Evolutionary conservation across 2,329 filamentous ascomycete genomes (phyloP).

Genomic region (Aspergillus sp.): DNA sequence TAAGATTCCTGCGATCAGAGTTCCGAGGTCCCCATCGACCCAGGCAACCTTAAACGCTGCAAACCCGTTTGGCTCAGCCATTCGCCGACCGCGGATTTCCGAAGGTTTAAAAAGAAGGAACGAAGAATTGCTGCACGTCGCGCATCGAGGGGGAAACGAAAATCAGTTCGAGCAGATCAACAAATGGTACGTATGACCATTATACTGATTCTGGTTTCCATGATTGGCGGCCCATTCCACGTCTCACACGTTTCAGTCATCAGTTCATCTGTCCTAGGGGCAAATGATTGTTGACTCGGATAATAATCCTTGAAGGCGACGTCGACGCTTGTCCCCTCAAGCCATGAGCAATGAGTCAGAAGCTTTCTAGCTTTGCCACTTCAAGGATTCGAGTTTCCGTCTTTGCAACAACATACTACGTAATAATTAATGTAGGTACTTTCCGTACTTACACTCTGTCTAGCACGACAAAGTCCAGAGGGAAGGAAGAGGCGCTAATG

Average conservation of each 20-base stretch:
- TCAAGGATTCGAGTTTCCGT: neutral
- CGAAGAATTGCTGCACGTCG: constrained; percentile 1
- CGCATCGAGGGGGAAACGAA: neutral
- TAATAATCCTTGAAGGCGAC: constrained; percentile 6
- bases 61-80: neutral
- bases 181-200: constrained; percentile 2
- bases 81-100: neutral
- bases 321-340: neutral
- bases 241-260: neutral
- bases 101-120: neutral
- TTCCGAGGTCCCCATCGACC: neutral
- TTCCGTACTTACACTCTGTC: neutral
- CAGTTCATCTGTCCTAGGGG: neutral
- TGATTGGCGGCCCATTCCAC: constrained; percentile 5
- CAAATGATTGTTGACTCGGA: constrained; percentile 2
- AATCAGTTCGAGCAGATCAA: constrained; percentile 5
- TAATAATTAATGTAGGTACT: neutral
- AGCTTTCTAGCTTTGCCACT: neutral
- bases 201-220: neutral
- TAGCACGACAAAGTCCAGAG: neutral
- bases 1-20: neutral
- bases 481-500: constrained; percentile 1
- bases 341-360: neutral
- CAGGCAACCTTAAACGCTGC: constrained; percentile 10
- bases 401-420: neutral